These are phyloP conservation scores for Saturnispora dispora DNA, from an alignment of 805 yeast species.

Conservation along the genomic window DNA sequence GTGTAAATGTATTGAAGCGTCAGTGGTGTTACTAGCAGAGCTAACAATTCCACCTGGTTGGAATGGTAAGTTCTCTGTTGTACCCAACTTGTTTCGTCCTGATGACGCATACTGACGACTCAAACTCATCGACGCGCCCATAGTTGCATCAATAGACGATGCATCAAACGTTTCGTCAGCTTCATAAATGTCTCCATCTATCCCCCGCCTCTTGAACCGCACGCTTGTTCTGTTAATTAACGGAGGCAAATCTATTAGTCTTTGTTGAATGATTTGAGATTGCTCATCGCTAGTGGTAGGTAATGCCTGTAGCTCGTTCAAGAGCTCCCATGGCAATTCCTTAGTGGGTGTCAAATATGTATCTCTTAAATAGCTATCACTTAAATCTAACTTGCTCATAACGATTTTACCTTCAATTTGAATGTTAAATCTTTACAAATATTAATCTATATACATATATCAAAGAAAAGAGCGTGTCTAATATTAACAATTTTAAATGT, in stretches of 20 bases:
- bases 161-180: constrained; percentile 54
- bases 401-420: background rate
- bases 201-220: constrained; percentile 64
- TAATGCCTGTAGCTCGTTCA: constrained; percentile 55
- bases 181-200: constrained; percentile 57
- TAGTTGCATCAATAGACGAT: constrained; percentile 28
- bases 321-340: constrained; percentile 57
- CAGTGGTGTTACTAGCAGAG: constrained; percentile 19
- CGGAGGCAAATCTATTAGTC: constrained; percentile 50
- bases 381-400: background rate
- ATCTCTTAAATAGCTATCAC: constrained; percentile 21
- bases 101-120: constrained; percentile 58
- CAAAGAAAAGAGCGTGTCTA: background rate
- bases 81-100: constrained; percentile 57
- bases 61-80: constrained; percentile 72
- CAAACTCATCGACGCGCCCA: constrained; percentile 65
- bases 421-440: background rate
- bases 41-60: constrained; percentile 70
- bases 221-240: constrained; percentile 54
- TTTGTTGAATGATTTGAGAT: constrained; percentile 21
- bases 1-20: constrained; percentile 39
- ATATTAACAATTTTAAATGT: no score
- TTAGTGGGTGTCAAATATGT: constrained; percentile 56
- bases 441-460: background rate
- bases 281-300: constrained; percentile 30